Evolutionary conservation across 2,329 filamentous ascomycete genomes (phyloP).

Genomic region (Dryadomyces sulphureus): DNA sequence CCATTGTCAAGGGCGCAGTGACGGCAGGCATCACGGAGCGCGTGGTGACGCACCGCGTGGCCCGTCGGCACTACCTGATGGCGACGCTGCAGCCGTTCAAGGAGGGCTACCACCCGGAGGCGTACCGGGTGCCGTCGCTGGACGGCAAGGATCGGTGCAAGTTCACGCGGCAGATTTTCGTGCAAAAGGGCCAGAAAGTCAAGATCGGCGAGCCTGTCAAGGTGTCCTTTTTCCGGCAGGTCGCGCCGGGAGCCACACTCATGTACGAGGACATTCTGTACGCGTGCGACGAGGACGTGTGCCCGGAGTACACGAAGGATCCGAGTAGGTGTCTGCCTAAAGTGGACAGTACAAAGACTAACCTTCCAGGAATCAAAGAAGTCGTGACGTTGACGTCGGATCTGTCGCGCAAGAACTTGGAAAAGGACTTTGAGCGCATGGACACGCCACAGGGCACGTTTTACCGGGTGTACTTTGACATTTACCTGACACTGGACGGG

Average conservation of each 20-base stretch:
- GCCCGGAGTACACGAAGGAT: conserved; percentile 98
- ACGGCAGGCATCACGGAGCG: conserved; percentile 96
- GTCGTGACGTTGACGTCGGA: conserved; percentile 96
- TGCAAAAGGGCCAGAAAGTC: conserved; percentile 95
- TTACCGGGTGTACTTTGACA: conserved; percentile 68
- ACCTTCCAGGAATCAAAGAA: conserved; percentile 76
- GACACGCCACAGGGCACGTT: conserved; percentile 95
- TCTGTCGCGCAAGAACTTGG: conserved; percentile 91
- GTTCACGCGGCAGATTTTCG: conserved; percentile 95
- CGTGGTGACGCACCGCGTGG: conserved; percentile 91
- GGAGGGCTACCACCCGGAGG: conserved; percentile 94
- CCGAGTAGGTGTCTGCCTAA: conserved; percentile 57
- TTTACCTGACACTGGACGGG: conserved; percentile 87
- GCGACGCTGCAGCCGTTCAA: conserved; percentile 97
- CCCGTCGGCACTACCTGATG: conserved; percentile 97
- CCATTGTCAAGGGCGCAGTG: conserved; percentile 96
- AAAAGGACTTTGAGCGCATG: conserved; percentile 99
- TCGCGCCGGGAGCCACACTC: conserved; percentile 87
- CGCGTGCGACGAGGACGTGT: conserved; percentile 94
- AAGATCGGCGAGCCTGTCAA: conserved; percentile 99
- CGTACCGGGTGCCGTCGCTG: conserved; percentile 89
- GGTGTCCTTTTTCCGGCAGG: conserved; percentile 96
- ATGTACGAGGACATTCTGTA: conserved; percentile 99
- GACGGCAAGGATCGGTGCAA: conserved; percentile 98
- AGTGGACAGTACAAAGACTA: not conserved